A percentile compares a stretch with the other conserved stretches of the same genome.
phyloP scores from a whole-genome alignment of 2,329 filamentous ascomycete genomes.

The Xylariaceae sp. region DNA sequence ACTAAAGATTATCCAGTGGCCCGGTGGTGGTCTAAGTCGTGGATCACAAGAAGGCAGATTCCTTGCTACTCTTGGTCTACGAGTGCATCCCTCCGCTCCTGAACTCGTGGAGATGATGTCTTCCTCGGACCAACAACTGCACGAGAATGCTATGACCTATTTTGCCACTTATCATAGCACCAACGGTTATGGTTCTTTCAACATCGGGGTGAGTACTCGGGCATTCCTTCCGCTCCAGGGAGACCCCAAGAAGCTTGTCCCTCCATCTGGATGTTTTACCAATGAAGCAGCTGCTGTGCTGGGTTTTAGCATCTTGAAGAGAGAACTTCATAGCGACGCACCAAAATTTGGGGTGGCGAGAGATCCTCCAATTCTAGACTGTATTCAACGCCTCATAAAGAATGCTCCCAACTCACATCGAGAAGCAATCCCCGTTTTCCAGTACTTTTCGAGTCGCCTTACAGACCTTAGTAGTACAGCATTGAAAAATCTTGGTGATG shows the following conservation, averaged over 20 bases:
- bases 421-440: conserved; percentile 76
- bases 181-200: conserved; percentile 75
- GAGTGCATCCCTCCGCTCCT: conserved; percentile 70
- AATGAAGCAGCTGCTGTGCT: conserved; percentile 79
- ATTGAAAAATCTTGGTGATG: conserved; percentile 65
- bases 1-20: conserved; percentile 84
- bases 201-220: conserved; percentile 60
- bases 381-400: conserved; percentile 74
- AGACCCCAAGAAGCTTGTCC: conserved; percentile 68
- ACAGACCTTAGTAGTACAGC: conserved; percentile 72
- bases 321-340: conserved; percentile 80
- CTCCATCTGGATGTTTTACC: conserved; percentile 80
- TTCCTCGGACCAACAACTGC: conserved; percentile 62
- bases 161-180: conserved; percentile 81
- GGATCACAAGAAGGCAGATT: conserved; percentile 77
- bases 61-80: conserved; percentile 74
- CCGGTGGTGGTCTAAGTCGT: conserved; percentile 70
- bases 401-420: conserved; percentile 72
- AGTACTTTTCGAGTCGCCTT: conserved; percentile 81
- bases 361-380: conserved; percentile 80
- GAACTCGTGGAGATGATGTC: conserved; percentile 83
- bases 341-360: conserved; percentile 82
- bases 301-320: conserved; percentile 79
- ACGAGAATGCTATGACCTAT: conserved; percentile 77
- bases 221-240: conserved; percentile 77